A percentile compares a stretch with the other conserved stretches of the same genome.
Conservation (phyloP, 2,329 filamentous ascomycete species). For the Aspergillus clavatus region DNA sequence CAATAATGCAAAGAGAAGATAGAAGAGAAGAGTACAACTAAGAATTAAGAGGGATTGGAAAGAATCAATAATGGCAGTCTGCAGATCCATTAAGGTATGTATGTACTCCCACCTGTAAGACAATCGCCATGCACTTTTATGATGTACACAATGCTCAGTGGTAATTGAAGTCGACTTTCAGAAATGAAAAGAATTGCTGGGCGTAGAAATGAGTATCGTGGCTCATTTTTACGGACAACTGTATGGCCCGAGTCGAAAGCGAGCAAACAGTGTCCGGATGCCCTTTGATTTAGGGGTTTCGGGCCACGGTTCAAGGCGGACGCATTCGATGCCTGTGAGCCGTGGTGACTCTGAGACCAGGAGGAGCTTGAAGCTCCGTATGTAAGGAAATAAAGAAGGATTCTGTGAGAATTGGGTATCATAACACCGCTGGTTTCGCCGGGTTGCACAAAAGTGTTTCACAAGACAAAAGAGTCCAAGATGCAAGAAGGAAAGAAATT, state of each 20-base stretch:
- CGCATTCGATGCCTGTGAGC: not conserved
- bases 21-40: too few relatives aligned
- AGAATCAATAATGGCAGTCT: slow-evolving; percentile 4
- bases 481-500: slow-evolving; percentile 12
- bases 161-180: not conserved
- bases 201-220: not conserved
- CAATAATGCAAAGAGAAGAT: slow-evolving; percentile 6
- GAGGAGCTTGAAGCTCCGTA: slow-evolving; percentile 1
- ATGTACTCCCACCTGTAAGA: slow-evolving; percentile 12
- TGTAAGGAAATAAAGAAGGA: slow-evolving; percentile 21
- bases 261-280: not conserved
- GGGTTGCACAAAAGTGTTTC: slow-evolving; percentile 23
- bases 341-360: not conserved
- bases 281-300: too few relatives aligned
- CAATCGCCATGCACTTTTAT: slow-evolving; percentile 4
- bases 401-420: slow-evolving; percentile 36
- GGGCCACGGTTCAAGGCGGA: not conserved
- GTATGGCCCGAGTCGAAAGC: not conserved
- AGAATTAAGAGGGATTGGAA: slow-evolving; percentile 3
- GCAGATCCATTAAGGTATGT: slow-evolving; percentile 9
- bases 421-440: slow-evolving; percentile 34
- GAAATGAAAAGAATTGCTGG: not conserved
- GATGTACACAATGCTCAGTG: slow-evolving; percentile 7
- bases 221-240: not conserved
- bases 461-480: slow-evolving; percentile 19